Evolutionary conservation across 345 rosid genomes (phyloP), one percentile per base, ranked within the genome.

Genomic region (Hibiscus trionum): DNA sequence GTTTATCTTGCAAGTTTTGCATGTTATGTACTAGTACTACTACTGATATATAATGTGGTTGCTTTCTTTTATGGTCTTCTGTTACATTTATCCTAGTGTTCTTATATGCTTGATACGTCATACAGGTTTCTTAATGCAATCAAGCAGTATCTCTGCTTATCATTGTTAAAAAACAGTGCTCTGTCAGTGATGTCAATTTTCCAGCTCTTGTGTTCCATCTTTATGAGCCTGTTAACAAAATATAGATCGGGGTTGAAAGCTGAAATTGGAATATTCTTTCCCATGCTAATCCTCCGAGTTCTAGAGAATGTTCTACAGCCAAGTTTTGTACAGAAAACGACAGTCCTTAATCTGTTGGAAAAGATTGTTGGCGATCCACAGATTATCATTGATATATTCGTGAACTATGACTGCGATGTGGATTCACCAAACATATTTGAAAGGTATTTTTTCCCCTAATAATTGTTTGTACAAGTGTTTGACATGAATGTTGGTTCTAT

Each of bases 291-390:
- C 79, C 95, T 91, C 81, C 85, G 98, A 72, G 93, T 94, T 72
- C 95, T 94, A 77, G 98, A 94, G 83, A 94, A 94, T 82, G 88
- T 94, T 72, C 91, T 90, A 60, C 98, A 91, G 88, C 98, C 98
- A 69, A 94, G 98, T 76, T 94, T 91, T 82, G 69, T 94, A 72
- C 98, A 94, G 89, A 94, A 94, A 81, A 91, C 90, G 97, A 94
- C 93, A 27, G 96, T 94, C 74, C 90, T 94, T 76, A 90, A 82
- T 77, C 78, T 91, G 77, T 77, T 94, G 84, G 97, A 91, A 76
- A 90, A 86, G 83, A 85, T 94, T 59, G 85, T 86, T 59, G 88
- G 82, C 67, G 97, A 94, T 80, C 76, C 98, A 3, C 91, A 86
- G 81, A 78, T 87, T 69, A 82, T 91, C 72, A 75, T 91, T 79